Percentiles rank a stretch among this genome's conserved stretches.
These are phyloP conservation scores for Penicillium ochrochloron DNA, from an alignment of 495 filamentous ascomycete species.

Conservation along the genomic window DNA sequence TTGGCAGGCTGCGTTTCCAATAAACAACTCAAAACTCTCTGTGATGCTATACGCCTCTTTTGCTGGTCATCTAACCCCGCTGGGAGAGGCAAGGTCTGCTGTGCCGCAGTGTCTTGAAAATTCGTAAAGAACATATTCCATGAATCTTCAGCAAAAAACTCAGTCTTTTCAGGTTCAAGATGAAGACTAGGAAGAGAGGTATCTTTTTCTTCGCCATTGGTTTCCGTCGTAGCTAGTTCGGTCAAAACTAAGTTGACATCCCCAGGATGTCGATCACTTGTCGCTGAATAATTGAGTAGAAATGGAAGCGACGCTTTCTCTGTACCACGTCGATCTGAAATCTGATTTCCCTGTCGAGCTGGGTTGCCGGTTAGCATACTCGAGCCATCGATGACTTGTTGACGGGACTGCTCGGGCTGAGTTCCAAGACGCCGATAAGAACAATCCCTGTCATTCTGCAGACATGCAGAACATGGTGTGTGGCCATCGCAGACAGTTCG, in stretches of 20 bases:
- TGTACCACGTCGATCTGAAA: neutral
- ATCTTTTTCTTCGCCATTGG: neutral
- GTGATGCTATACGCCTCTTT: conserved; percentile 7
- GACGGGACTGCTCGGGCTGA: neutral
- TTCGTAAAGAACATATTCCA: conserved; percentile 22
- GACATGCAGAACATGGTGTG: conserved; percentile 8
- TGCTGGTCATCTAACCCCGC: conserved; percentile 15
- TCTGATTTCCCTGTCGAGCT: neutral
- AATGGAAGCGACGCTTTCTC: conserved; percentile 19
- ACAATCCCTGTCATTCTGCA: conserved; percentile 5
- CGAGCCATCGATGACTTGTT: neutral
- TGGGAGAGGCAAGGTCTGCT: neutral
- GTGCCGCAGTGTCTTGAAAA: neutral
- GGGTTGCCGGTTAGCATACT: neutral
- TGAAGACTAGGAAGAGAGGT: conserved; percentile 16
- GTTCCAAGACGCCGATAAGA: conserved; percentile 13
- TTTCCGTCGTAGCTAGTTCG: conserved; percentile 18
- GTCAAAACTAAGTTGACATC: conserved; percentile 23
- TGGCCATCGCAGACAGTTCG: conserved; percentile 14
- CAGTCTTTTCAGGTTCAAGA: conserved; percentile 11
- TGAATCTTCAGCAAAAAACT: conserved; percentile 20
- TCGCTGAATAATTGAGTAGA: conserved; percentile 22
- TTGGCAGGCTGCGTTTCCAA: neutral
- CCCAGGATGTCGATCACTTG: conserved; percentile 15
- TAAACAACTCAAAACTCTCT: conserved; percentile 14